Evolutionary conservation across 768 basidiomycete genomes (phyloP), one percentile per base, ranked within the genome.

Genomic region (Boletellus sp.): DNA sequence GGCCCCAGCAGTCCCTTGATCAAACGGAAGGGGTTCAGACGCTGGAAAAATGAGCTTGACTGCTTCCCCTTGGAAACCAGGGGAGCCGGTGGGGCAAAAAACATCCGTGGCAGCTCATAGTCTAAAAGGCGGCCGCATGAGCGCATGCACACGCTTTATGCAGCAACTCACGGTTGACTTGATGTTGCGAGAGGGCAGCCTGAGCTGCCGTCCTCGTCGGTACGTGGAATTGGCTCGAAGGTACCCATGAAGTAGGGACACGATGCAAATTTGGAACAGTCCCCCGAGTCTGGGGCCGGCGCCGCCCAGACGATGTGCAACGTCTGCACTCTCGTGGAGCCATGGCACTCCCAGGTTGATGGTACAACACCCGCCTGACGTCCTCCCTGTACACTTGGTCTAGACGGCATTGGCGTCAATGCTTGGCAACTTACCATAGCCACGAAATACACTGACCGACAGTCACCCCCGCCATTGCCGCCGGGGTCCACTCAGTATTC

Each of bases 1-100:
- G 24, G 48, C n/a, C 22, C 40, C 19, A 31, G 39, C 36, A 33
- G 9, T 20, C 31, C 15, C 20, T 47, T 45, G 10, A 50, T 19
- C 28, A 32, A 20, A 35, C 48, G 45, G 34, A 57, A 59, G 22
- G 53, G 57, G 38, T 52, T 57, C 45, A 59, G 36, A 17, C 48
- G 35, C 38, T 48, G 34, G 15, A 57, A 36, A 35, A 54, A 19
- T 6, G 45, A 52, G 2, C 6, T 39, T 57, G 24, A 26, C 6
- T 19, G 37, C 31, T 13, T 42, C 37, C 38, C 48, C 41, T 35
- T 43, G 47, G 16, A 26, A 16, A 47, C 26, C 45, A 3, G 52
- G 23, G 15, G 47, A 50, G 49, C 41, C 19, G 36, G 47, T 22
- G 47, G 55, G 3, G 45, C 24, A 2, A 42, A 4, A 24, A 46